Evolutionary conservation across 257 asterid species (phyloP), one percentile per base, ranked within the genome.

Genomic region (Sherardia arvensis): DNA sequence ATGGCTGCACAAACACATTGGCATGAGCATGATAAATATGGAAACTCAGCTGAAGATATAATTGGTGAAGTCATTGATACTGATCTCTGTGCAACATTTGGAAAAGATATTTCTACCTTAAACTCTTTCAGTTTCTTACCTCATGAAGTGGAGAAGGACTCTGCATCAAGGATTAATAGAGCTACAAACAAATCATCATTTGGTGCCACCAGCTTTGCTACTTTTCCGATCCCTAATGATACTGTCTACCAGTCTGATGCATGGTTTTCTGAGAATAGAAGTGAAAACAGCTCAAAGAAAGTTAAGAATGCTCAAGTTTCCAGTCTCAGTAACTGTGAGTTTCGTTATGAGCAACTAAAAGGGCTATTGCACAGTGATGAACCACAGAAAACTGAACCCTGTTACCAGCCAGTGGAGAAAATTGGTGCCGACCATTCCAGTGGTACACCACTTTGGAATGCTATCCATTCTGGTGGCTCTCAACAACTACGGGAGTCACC

Each of bases 51-150:
- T 69, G 84, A 76, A 59, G 74, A 81, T 75, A 64, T 76, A 55
- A 66, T 76, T 49, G 96, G 94, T 74, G 97, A 90, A 79, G 87
- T 85, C 65, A 84, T 93, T 76, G 78, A 87, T 59, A 71, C 76
- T 53, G 85, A 80, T 33, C 79, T 73, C 60, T 59, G 78, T 51
- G 71, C 72, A 69, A 73, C 81, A 69, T 77, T 71, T 63, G 64
- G 64, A 56, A 79, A 78, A 76, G 71, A 74, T 60, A 66, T 72
- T 62, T 65, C 71, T 28, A 70, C 36, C 59, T 74, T 68, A 62
- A 71, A 71, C 49, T 69, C 77, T 65, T 30, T 62, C 67, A 67
- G 69, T 64, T 73, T 77, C 72, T 74, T 85, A 55, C 74, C 62
- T 71, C 73, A 62, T 69, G 84, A 79, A 48, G 65, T 68, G 65